Evolutionary conservation across 257 asterid genomes (phyloP).

Genomic region (Solanum habrochaites): DNA sequence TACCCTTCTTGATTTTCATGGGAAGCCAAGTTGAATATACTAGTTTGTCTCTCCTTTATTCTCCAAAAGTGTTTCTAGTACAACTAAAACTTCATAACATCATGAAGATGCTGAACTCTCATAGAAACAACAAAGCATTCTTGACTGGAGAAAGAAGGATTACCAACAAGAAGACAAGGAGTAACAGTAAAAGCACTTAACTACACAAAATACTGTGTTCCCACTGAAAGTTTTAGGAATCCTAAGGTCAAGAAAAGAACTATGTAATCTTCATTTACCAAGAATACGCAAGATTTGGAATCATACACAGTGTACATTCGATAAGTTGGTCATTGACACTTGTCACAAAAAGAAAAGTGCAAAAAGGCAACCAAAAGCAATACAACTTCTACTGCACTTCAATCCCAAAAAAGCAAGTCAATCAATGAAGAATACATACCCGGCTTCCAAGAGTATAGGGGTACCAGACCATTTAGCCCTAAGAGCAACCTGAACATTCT

Average conservation of each 20-base stretch:
- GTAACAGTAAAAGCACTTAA: background rate
- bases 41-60: background rate
- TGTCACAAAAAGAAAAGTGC: background rate
- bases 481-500: conserved; percentile 96
- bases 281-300: background rate
- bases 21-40: background rate
- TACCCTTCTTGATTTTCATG: background rate
- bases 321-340: background rate
- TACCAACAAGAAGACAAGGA: background rate
- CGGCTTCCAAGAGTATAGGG: conserved; percentile 84
- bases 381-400: background rate
- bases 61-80: background rate
- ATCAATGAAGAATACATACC: conserved; percentile 34
- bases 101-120: background rate
- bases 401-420: background rate
- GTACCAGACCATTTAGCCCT: conserved; percentile 98
- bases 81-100: background rate
- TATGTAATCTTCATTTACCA: background rate
- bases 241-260: background rate
- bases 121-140: background rate
- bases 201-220: background rate
- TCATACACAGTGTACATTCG: background rate
- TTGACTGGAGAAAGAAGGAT: background rate
- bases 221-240: background rate
- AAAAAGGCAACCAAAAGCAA: background rate